Evolutionary conservation across 2,329 filamentous ascomycete genomes (phyloP).

Genomic region (Neofusicoccum parvum): DNA sequence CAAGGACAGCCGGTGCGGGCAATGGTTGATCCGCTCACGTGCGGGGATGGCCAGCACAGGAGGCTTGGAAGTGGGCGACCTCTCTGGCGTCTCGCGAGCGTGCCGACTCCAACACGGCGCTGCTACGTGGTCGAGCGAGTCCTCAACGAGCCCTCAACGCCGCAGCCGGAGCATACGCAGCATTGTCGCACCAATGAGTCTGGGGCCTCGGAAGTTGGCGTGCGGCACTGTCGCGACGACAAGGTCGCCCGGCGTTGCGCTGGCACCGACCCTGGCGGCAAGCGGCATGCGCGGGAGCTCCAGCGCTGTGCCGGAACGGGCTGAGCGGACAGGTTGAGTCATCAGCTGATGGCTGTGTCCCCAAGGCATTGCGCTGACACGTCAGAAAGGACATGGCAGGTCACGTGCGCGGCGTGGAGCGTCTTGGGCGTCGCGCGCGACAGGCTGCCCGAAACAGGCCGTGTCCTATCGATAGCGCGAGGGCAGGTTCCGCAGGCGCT

Average conservation of each 20-base stretch:
- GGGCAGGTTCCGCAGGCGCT: background rate
- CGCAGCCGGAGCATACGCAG: background rate
- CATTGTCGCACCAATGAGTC: conserved; percentile 1
- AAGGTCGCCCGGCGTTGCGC: conserved; percentile 2
- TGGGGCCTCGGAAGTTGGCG: background rate
- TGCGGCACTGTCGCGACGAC: background rate
- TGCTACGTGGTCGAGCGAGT: conserved; percentile 6
- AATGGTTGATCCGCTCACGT: conserved; percentile 13
- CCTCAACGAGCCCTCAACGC: background rate
- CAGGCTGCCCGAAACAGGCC: conserved; percentile 7
- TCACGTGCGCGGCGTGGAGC: background rate
- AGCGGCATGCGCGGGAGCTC: no score
- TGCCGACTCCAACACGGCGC: background rate
- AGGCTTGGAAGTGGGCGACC: background rate
- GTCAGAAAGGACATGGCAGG: background rate
- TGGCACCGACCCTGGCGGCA: conserved; percentile 2
- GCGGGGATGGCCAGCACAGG: background rate
- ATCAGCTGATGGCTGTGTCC: background rate
- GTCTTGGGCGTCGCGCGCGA: background rate
- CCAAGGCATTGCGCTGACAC: background rate
- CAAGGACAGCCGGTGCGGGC: background rate
- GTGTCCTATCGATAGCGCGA: background rate
- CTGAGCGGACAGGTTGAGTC: background rate
- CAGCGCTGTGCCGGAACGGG: background rate
- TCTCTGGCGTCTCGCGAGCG: background rate